Base-by-base conservation (phyloP, 2,329 filamentous ascomycete species). In the Colletotrichum eleusines region DNA sequence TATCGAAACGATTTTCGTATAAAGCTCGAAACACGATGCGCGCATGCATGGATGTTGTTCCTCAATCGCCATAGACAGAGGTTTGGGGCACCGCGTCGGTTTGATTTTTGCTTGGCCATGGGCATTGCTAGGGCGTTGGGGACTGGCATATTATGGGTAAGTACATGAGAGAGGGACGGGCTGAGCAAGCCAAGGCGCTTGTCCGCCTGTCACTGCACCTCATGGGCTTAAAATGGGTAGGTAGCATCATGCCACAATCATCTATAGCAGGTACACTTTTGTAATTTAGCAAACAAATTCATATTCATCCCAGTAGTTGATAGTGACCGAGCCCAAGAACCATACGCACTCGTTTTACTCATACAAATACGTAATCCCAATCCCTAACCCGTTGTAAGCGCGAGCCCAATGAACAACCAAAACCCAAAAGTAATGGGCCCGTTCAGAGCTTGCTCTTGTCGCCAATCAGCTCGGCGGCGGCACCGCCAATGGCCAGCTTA, bases 401-500 rank as follows among this genome's bases (percentile, higher is more conserved):
- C 57, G 8, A 18, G 6, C 20, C 20, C 7, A 38, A 6, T 2
- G 1, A 26, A 14, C 26, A 35, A 5, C 4, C 40, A 35, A 38
- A 23, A 12, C 14, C 20, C 12, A 4, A 50, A 50, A n/a, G 23
- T 33, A 5, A 8, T 18, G 8, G 4, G 7, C 3, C 38, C 40
- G 11, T 26, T 71, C 58, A 75, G 20, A 78, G 73, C 75, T 80
- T 81, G 53, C 76, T 75, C 73, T 78, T 78, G 7, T 74, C 74
- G 31, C 68, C 75, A 35, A 91, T 77, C 75, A 97, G 84, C 85
- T 97, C 94, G 2, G 89, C 94, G 38, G 92, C 94, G 7, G 91
- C 94, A 26, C 92, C 93, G 33, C 89, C 89, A 79, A 97, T 97
- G 72, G 92, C 93, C 76, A 93, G 84, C 88, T 97, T 97, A 77